Conservation (phyloP, 2,329 filamentous ascomycete genomes). For the Pseudogymnoascus sp. region DNA sequence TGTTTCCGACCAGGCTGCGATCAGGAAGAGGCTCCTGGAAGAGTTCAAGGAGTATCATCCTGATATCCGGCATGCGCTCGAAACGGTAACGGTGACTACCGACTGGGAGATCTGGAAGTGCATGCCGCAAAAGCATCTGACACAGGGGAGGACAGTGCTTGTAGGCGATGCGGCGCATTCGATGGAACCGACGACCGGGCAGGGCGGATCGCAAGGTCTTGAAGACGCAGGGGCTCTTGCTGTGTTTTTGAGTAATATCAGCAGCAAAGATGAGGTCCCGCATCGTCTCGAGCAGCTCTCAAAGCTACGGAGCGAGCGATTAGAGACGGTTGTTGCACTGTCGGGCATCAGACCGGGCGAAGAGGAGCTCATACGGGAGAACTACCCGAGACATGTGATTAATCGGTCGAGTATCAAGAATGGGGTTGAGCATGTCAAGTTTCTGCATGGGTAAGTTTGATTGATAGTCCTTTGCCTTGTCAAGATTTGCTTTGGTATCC, state of each 20-base stretch:
- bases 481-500: background rate
- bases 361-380: background rate
- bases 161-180: slow-evolving; percentile 33
- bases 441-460: slow-evolving; percentile 11
- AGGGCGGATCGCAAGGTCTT: slow-evolving; percentile 30
- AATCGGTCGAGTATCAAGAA: slow-evolving; percentile 8
- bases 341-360: slow-evolving; percentile 11
- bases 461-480: background rate
- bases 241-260: slow-evolving; percentile 8
- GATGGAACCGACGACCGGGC: slow-evolving; percentile 29
- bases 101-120: slow-evolving; percentile 1
- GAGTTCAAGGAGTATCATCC: slow-evolving; percentile 21
- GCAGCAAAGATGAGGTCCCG: slow-evolving; percentile 11
- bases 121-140: background rate
- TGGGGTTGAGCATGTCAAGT: slow-evolving; percentile 11
- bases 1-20: background rate
- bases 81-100: background rate
- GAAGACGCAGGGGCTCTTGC: slow-evolving; percentile 31
- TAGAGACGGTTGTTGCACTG: background rate
- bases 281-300: slow-evolving; percentile 18
- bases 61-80: slow-evolving; percentile 12
- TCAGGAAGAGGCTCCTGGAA: slow-evolving; percentile 18
- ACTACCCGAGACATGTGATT: background rate
- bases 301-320: slow-evolving; percentile 9
- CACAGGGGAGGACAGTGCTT: slow-evolving; percentile 25